Conservation (phyloP, 192 early-diverging fungal genomes). For the Coemansia biformis region DNA sequence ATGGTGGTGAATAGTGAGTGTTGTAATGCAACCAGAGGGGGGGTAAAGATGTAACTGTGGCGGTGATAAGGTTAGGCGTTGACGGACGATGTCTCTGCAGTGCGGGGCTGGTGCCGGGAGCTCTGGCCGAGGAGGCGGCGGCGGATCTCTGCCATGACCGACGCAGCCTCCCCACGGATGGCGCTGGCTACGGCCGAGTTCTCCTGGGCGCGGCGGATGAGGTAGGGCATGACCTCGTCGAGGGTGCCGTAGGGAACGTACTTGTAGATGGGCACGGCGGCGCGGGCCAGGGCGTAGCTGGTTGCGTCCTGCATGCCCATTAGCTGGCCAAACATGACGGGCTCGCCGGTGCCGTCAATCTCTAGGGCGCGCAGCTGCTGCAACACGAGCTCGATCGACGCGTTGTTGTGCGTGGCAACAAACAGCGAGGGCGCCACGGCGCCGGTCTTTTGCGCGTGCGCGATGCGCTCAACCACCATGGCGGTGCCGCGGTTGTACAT, state of each 20-base stretch:
- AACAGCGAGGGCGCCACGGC: conserved; percentile 58
- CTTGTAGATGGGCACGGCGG: conserved; percentile 81
- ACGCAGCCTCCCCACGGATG: conserved; percentile 53
- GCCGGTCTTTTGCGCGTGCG: conserved; percentile 23
- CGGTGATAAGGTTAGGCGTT: too few relatives aligned
- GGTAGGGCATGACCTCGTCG: conserved; percentile 85
- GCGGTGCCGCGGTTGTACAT: conserved; percentile 75
- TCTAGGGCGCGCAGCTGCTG: conserved; percentile 57
- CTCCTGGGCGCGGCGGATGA: conserved; percentile 90
- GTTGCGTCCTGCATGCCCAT: conserved; percentile 90
- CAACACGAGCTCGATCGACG: conserved; percentile 62
- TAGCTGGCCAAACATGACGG: conserved; percentile 89
- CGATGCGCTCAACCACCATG: conserved; percentile 61
- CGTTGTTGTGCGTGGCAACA: conserved; percentile 87
- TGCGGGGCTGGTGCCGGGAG: not conserved
- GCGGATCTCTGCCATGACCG: conserved; percentile 59
- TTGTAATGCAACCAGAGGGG: too few relatives aligned
- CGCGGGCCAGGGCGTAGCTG: conserved; percentile 71
- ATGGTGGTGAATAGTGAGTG: too few relatives aligned
- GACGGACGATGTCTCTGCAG: not conserved
- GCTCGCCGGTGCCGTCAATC: conserved; percentile 53
- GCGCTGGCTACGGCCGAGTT: conserved; percentile 76
- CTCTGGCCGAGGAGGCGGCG: conserved; percentile 21
- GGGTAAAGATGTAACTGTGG: too few relatives aligned
- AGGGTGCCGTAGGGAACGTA: conserved; percentile 91